Evolutionary conservation across 495 filamentous ascomycete genomes (phyloP).

Genomic region (Cercophora sp.): DNA sequence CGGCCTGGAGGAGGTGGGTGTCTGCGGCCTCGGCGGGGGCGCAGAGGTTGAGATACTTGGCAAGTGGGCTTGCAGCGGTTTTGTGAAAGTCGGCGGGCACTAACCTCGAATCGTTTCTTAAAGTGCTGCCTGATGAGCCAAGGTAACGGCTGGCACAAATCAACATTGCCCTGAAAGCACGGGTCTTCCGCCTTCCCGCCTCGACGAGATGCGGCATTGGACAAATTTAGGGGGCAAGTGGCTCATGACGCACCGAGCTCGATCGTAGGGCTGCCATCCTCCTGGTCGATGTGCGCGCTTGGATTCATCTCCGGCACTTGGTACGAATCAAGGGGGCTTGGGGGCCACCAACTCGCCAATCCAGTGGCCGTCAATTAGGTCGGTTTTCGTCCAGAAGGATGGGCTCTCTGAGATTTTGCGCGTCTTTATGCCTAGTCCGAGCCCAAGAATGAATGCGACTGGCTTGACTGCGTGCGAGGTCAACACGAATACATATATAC

Average conservation of each 20-base stretch:
- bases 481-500: too few relatives aligned
- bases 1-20: neutral
- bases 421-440: too few relatives aligned
- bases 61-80: too few relatives aligned
- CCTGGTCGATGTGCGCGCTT: neutral
- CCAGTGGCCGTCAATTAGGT: too few relatives aligned
- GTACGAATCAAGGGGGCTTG: too few relatives aligned
- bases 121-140: neutral
- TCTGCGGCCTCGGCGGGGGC: neutral
- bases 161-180: too few relatives aligned
- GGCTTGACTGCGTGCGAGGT: too few relatives aligned
- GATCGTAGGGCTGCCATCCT: constrained; percentile 11
- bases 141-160: neutral
- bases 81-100: too few relatives aligned
- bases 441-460: too few relatives aligned
- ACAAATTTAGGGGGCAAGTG: constrained; percentile 1
- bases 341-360: too few relatives aligned
- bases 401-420: too few relatives aligned
- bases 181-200: neutral
- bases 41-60: neutral
- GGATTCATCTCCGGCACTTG: constrained; percentile 1
- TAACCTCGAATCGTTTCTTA: neutral
- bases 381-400: too few relatives aligned
- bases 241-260: constrained; percentile 5
- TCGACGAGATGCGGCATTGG: neutral